Conservation (phyloP, 768 basidiomycete species). For the Mycena rebaudengoi region DNA sequence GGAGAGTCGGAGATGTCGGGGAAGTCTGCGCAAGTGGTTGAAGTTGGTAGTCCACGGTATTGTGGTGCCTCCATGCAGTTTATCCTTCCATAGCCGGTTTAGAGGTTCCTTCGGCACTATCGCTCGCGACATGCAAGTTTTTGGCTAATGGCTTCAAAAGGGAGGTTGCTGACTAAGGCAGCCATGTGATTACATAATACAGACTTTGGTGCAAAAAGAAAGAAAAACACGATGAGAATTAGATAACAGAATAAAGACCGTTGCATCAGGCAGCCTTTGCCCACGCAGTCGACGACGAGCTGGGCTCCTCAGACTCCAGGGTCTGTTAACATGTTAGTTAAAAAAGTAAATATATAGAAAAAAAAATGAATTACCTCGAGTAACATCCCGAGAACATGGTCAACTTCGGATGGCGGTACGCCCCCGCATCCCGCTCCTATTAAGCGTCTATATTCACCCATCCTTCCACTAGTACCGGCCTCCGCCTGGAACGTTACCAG, state of each 20-base stretch:
- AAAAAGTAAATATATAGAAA: constrained; percentile 9
- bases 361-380: constrained; percentile 67
- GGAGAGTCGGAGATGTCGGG: constrained; percentile 8
- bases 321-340: constrained; percentile 55
- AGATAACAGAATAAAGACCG: constrained; percentile 19
- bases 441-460: constrained; percentile 88
- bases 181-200: background rate
- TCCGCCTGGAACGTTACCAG: constrained; percentile 87
- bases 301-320: constrained; percentile 83
- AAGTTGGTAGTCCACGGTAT: constrained; percentile 28
- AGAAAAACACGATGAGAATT: background rate
- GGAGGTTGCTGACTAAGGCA: background rate
- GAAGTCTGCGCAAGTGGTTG: constrained; percentile 20
- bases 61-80: constrained; percentile 13
- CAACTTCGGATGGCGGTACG: constrained; percentile 86
- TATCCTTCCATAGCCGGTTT: background rate
- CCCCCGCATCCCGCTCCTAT: constrained; percentile 93
- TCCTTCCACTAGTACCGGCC: constrained; percentile 88
- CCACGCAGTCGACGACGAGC: constrained; percentile 63
- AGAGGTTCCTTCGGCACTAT: constrained; percentile 23
- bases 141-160: background rate
- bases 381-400: constrained; percentile 83
- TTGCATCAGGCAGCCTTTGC: constrained; percentile 21
- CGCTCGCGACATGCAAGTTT: background rate
- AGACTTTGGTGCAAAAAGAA: background rate